phyloP scores from a whole-genome alignment of 2,329 filamentous ascomycete species.

The Apiospora malaysiana region DNA sequence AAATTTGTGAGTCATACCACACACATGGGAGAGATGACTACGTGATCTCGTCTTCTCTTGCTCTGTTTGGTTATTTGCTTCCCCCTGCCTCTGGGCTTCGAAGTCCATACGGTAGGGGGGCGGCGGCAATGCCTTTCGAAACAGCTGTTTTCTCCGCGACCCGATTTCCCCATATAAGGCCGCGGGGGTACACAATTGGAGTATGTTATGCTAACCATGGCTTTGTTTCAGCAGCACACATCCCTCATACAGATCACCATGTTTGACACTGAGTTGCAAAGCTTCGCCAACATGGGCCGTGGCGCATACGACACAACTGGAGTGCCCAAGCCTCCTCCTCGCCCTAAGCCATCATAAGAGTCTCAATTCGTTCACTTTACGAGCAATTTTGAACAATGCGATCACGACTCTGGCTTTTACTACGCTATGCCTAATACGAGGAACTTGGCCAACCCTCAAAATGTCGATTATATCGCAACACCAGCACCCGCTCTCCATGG shows the following conservation, averaged over 20 bases:
- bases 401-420: constrained; percentile 6
- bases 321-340: constrained; percentile 42
- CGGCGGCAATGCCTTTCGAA: neutral
- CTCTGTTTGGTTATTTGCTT: constrained; percentile 23
- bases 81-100: constrained; percentile 21
- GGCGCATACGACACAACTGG: constrained; percentile 44
- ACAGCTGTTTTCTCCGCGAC: neutral
- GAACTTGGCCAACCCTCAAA: constrained; percentile 13
- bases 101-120: neutral
- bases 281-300: constrained; percentile 42
- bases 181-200: neutral
- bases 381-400: constrained; percentile 14
- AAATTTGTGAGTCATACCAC: constrained; percentile 42
- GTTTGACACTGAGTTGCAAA: constrained; percentile 37
- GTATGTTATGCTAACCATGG: constrained; percentile 19
- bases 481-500: neutral
- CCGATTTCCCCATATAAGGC: neutral
- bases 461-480: constrained; percentile 16
- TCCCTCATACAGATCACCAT: constrained; percentile 29
- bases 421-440: constrained; percentile 19
- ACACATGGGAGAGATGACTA: constrained; percentile 29
- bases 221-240: constrained; percentile 16
- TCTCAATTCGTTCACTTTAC: neutral
- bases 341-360: constrained; percentile 41
- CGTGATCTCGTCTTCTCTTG: neutral